Evolutionary conservation across 331 rosid species (phyloP).

Genomic region (Pyracantha coccinea): DNA sequence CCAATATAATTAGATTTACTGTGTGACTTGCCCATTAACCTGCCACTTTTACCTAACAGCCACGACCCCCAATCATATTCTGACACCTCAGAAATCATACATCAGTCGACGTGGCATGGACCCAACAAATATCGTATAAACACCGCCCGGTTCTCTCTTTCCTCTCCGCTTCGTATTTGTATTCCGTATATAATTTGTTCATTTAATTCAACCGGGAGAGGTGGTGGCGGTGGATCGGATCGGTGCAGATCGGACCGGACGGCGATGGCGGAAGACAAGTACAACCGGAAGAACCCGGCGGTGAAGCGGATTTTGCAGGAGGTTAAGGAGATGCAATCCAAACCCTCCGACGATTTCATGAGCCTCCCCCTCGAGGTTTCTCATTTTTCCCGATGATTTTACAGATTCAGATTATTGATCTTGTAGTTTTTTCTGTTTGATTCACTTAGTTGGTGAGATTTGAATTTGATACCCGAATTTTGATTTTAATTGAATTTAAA

Average conservation of each 20-base stretch:
- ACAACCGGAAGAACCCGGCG: slow-evolving; percentile 82
- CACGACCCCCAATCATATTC: slow-evolving; percentile 4
- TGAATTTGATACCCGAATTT: background rate
- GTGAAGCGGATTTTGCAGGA: slow-evolving; percentile 95
- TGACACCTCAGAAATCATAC: slow-evolving; percentile 19
- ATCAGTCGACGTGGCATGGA: slow-evolving; percentile 23
- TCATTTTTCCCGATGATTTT: background rate
- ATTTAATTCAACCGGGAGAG: background rate
- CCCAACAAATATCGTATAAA: background rate
- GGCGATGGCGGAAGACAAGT: slow-evolving; percentile 76
- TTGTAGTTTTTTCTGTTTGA: no score
- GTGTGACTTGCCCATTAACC: background rate
- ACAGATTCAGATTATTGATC: slow-evolving; percentile 6
- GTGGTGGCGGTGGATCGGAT: background rate
- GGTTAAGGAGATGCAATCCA: slow-evolving; percentile 89
- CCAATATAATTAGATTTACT: background rate
- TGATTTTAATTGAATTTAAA: background rate
- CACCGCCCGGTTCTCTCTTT: background rate
- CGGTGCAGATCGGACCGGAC: background rate
- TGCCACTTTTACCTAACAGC: background rate
- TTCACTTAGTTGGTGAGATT: background rate
- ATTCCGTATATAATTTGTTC: background rate
- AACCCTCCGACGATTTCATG: slow-evolving; percentile 89
- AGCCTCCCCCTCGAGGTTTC: slow-evolving; percentile 92
- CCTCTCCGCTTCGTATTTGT: background rate